Evolutionary conservation across 1,284 basidiomycete genomes (phyloP).

Genomic region (Moniliella sp.): DNA sequence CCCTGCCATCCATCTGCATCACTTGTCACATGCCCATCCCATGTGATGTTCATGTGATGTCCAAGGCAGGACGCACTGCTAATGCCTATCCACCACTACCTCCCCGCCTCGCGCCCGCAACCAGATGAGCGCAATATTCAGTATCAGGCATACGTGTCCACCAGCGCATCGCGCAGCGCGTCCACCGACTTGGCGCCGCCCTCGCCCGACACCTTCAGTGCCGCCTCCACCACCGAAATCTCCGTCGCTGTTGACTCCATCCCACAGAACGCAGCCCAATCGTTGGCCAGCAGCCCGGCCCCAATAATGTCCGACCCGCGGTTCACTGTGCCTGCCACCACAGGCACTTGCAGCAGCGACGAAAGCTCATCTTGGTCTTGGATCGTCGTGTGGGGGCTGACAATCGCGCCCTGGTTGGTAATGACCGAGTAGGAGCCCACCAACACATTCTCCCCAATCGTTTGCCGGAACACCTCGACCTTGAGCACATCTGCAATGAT

Average conservation of each 20-base stretch:
- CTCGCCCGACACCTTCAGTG: constrained; percentile 45
- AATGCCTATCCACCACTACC: too few relatives aligned
- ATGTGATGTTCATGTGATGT: too few relatives aligned
- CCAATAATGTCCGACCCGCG: constrained; percentile 92
- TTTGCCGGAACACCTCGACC: constrained; percentile 96
- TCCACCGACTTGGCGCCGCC: constrained; percentile 18
- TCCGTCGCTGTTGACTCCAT: constrained; percentile 66
- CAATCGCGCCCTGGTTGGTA: constrained; percentile 85
- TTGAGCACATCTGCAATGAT: constrained; percentile 98
- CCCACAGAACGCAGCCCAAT: constrained; percentile 73
- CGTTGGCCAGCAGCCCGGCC: constrained; percentile 89
- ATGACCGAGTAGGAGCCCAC: constrained; percentile 87
- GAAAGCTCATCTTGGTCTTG: constrained; percentile 95
- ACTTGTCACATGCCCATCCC: too few relatives aligned
- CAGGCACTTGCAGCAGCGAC: constrained; percentile 73
- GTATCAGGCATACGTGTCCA: constrained; percentile 31
- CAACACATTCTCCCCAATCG: constrained; percentile 75
- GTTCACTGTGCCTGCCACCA: constrained; percentile 93
- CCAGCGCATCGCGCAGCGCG: constrained; percentile 27
- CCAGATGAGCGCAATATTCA: too few relatives aligned
- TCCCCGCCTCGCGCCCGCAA: too few relatives aligned
- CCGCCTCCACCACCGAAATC: constrained; percentile 87
- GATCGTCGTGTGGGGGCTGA: constrained; percentile 85
- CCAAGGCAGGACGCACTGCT: too few relatives aligned
- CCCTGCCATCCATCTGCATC: too few relatives aligned